Conservation (phyloP, 139 green algal genomes). For the Zygnema circumcarinatum region DNA sequence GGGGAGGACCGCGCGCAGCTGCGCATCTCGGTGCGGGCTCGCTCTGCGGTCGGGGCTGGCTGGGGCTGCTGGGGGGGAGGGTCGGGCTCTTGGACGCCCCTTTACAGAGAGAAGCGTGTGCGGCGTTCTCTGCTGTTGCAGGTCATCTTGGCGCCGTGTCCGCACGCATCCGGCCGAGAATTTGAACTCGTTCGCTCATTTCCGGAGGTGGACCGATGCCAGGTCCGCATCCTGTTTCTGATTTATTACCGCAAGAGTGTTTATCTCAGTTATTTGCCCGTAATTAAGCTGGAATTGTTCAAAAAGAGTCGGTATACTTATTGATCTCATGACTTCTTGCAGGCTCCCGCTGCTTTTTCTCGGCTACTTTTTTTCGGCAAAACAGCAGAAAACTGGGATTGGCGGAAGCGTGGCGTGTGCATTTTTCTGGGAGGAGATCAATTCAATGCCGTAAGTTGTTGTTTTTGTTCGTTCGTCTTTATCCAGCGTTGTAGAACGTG, state of each 20-base stretch:
- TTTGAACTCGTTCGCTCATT: slow-evolving; percentile 40
- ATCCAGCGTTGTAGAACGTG: too few species aligned
- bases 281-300: too few species aligned
- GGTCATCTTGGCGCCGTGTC: slow-evolving; percentile 56
- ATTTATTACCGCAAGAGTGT: too few species aligned
- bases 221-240: slow-evolving; percentile 31
- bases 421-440: slow-evolving; percentile 57
- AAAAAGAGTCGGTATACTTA: too few species aligned
- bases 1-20: slow-evolving; percentile 15
- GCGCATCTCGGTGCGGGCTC: slow-evolving; percentile 55
- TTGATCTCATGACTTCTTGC: too few species aligned
- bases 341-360: slow-evolving; percentile 25
- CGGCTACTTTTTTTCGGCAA: slow-evolving; percentile 8
- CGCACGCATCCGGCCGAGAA: slow-evolving; percentile 50
- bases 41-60: not conserved
- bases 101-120: not conserved
- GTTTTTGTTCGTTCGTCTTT: slow-evolving; percentile 12
- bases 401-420: slow-evolving; percentile 35
- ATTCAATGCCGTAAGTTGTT: slow-evolving; percentile 45
- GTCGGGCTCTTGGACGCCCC: not conserved
- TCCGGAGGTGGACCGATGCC: slow-evolving; percentile 55
- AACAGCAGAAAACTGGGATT: slow-evolving; percentile 37
- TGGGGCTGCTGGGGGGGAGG: not conserved
- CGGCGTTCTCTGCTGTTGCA: not conserved
- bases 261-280: too few species aligned